Evolutionary conservation across 345 rosid species (phyloP).

Genomic region (Syzygium aqueum): DNA sequence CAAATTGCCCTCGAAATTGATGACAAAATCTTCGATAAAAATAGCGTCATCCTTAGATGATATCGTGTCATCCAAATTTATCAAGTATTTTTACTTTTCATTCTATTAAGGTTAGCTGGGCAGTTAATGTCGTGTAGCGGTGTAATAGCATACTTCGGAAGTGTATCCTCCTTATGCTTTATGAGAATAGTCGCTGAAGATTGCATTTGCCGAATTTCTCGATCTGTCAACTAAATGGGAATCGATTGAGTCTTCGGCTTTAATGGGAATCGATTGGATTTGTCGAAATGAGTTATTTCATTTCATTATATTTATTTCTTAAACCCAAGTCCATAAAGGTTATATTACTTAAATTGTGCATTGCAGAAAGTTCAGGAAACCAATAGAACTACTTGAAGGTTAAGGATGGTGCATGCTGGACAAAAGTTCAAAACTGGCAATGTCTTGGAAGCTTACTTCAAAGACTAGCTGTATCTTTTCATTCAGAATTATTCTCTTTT

Average conservation of each 20-base stretch:
- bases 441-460: background rate
- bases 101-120: background rate
- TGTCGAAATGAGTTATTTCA: background rate
- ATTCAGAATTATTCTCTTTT: background rate
- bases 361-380: background rate
- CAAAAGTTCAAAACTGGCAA: background rate
- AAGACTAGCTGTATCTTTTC: background rate
- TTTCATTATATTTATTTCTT: background rate
- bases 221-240: background rate
- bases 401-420: background rate
- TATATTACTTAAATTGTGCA: background rate
- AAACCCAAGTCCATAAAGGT: background rate
- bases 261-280: background rate
- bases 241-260: rapidly evolving
- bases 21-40: background rate
- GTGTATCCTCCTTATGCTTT: background rate
- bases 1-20: background rate
- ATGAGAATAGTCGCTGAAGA: background rate
- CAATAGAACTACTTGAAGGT: background rate
- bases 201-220: background rate
- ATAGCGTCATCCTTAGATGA: background rate
- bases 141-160: background rate
- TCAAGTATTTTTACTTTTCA: background rate
- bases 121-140: background rate
- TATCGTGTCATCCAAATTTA: background rate